Evolutionary conservation across 2,329 filamentous ascomycete species (phyloP).

Genomic region (Monosporascus ibericus): DNA sequence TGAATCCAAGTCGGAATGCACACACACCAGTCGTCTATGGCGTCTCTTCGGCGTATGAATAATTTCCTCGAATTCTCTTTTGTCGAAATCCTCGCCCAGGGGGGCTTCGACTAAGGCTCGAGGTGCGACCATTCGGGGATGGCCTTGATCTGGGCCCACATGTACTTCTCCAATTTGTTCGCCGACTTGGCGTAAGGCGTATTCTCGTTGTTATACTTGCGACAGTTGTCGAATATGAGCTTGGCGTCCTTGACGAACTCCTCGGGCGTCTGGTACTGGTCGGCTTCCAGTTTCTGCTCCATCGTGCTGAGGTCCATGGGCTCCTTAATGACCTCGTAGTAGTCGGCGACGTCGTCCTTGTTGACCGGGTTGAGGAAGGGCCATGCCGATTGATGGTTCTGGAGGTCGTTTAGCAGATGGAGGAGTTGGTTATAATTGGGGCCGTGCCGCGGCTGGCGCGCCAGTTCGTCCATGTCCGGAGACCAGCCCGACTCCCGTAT

Average conservation of each 20-base stretch:
- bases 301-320: constrained; percentile 96
- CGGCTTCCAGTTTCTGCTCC: constrained; percentile 91
- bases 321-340: constrained; percentile 96
- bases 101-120: constrained; percentile 32
- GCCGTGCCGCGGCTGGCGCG: constrained; percentile 88
- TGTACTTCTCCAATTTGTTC: constrained; percentile 86
- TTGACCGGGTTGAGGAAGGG: constrained; percentile 93
- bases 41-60: too few relatives aligned
- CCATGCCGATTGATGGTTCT: constrained; percentile 91
- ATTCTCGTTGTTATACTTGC: constrained; percentile 91
- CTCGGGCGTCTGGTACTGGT: constrained; percentile 84
- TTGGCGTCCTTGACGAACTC: constrained; percentile 87
- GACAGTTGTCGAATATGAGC: constrained; percentile 90
- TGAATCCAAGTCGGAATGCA: too few relatives aligned
- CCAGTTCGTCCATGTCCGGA: constrained; percentile 94
- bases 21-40: too few relatives aligned
- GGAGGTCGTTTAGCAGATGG: constrained; percentile 87
- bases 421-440: constrained; percentile 94
- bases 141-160: constrained; percentile 89
- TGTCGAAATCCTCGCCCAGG: not conserved
- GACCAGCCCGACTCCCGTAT: constrained; percentile 94
- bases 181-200: constrained; percentile 94
- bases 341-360: constrained; percentile 93
- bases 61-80: too few relatives aligned
- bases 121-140: constrained; percentile 85